These are phyloP conservation scores for Sideroxylon spinosum DNA, from an alignment of 179 eudicot species.

Conservation along the genomic window DNA sequence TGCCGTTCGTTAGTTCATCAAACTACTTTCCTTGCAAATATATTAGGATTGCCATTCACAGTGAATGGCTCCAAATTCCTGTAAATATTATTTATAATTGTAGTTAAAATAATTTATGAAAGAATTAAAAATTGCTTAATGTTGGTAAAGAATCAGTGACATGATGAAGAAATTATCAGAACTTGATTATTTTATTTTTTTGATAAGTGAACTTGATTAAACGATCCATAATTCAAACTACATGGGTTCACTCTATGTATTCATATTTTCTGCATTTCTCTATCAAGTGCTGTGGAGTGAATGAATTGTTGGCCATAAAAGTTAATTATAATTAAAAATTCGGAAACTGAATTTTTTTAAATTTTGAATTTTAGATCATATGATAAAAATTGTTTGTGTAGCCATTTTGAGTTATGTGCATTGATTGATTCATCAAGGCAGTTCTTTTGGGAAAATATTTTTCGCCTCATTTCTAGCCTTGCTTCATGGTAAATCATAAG, in stretches of 20 bases:
- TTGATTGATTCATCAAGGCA: neutral
- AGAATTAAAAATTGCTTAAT: neutral
- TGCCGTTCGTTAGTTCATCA: too few species aligned
- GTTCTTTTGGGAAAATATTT: neutral
- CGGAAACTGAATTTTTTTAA: neutral
- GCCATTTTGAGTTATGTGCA: neutral
- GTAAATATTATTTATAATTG: neutral
- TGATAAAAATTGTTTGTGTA: neutral
- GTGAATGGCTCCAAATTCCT: neutral
- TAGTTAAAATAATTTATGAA: neutral
- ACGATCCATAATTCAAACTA: neutral
- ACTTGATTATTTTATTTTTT: too few species aligned
- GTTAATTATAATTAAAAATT: neutral
- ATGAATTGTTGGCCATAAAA: neutral
- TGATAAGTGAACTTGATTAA: neutral
- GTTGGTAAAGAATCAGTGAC: neutral
- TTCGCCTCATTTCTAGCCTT: neutral
- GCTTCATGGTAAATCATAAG: neutral
- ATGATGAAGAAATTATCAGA: neutral
- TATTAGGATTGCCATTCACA: too few species aligned
- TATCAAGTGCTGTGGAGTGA: conserved; percentile 1
- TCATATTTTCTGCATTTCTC: neutral
- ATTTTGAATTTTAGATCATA: neutral
- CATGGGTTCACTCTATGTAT: neutral
- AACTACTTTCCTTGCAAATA: too few species aligned